phyloP scores from a whole-genome alignment of 495 filamentous ascomycete genomes.

The Xylaria scruposa region DNA sequence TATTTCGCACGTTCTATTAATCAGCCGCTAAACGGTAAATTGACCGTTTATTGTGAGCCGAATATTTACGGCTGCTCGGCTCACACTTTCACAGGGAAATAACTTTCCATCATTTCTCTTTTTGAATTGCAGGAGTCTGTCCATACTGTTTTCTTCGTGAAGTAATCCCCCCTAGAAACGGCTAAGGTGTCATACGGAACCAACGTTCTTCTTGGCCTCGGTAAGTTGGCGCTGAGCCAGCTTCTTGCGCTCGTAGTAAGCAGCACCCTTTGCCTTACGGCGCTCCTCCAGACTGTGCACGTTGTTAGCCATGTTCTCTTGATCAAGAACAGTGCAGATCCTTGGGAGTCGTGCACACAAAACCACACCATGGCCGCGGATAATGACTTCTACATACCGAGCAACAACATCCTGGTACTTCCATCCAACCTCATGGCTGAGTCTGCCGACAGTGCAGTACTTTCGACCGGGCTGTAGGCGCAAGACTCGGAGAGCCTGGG shows the following conservation, averaged over 20 bases:
- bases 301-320: constrained; percentile 43
- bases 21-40: too few species aligned
- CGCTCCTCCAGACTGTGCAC: constrained; percentile 89
- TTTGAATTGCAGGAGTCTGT: too few species aligned
- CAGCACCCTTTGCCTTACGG: constrained; percentile 97
- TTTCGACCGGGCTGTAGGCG: constrained; percentile 97
- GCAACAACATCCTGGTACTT: constrained; percentile 99
- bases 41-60: too few species aligned
- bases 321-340: constrained; percentile 28
- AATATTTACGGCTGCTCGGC: too few species aligned
- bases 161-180: too few species aligned
- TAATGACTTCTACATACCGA: constrained; percentile 67
- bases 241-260: constrained; percentile 99
- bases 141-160: too few species aligned
- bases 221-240: constrained; percentile 82
- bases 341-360: neutral
- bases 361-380: neutral
- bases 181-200: too few species aligned
- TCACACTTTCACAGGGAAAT: too few species aligned
- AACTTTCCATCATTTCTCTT: too few species aligned
- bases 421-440: constrained; percentile 99
- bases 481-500: constrained; percentile 94
- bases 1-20: too few species aligned
- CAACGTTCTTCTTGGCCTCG: constrained; percentile 80
- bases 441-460: constrained; percentile 97